Conservation (phyloP, 768 basidiomycete genomes). For the Chiua virens region DNA sequence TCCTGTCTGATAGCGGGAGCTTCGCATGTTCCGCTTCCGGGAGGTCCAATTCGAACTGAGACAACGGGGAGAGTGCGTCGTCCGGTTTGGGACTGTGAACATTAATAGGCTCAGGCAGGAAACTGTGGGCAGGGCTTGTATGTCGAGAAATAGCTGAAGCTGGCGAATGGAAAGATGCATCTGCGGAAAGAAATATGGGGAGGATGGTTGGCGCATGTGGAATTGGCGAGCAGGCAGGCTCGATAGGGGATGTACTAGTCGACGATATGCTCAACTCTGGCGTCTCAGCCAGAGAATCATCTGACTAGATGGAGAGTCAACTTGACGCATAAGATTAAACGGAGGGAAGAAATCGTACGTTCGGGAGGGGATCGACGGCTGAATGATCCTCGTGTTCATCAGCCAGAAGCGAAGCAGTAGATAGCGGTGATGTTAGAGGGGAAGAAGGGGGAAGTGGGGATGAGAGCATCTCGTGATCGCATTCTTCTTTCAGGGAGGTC, state of each 20-base stretch:
- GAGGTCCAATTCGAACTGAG: slow-evolving; percentile 25
- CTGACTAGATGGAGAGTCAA: slow-evolving; percentile 13
- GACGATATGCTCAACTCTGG: slow-evolving; percentile 15
- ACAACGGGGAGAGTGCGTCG: slow-evolving; percentile 16
- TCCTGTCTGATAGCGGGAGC: slow-evolving; percentile 20
- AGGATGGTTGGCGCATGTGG: neutral
- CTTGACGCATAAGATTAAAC: neutral
- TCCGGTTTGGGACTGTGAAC: neutral
- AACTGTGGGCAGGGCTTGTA: neutral
- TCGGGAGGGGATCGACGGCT: slow-evolving; percentile 16
- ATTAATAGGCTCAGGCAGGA: neutral
- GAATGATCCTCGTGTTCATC: slow-evolving; percentile 14
- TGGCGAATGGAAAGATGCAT: neutral
- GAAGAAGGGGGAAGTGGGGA: slow-evolving; percentile 42
- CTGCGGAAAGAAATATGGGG: neutral
- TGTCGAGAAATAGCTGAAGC: neutral
- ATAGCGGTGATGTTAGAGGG: slow-evolving; percentile 44
- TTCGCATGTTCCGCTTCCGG: slow-evolving; percentile 20
- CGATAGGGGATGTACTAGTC: slow-evolving; percentile 8
- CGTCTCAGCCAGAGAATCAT: slow-evolving; percentile 3
- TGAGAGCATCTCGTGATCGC: slow-evolving; percentile 19
- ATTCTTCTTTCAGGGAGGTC: slow-evolving; percentile 2
- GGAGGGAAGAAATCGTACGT: slow-evolving; percentile 28
- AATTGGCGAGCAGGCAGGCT: slow-evolving; percentile 1
- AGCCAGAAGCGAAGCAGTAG: slow-evolving; percentile 36